A percentile compares a stretch with the other conserved stretches of the same genome.
Evolutionary conservation across 192 early-diverging fungal species (phyloP).

Genomic region (Anaeromyces robustus): DNA sequence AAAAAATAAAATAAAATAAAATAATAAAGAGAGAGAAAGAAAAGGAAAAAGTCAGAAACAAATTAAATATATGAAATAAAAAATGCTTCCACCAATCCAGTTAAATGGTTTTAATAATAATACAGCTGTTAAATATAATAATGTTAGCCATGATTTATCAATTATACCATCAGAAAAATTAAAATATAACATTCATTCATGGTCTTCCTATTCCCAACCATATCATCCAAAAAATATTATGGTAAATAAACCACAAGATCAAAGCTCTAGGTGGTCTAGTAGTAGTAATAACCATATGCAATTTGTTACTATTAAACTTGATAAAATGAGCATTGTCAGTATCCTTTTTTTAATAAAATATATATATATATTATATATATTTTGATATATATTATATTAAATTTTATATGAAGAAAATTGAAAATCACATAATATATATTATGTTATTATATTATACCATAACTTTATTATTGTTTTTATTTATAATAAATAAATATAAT

Average conservation of each 20-base stretch:
- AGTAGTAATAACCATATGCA: slow-evolving; percentile 77
- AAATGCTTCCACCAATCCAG: background rate
- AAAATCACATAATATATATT: no score
- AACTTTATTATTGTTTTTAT: slow-evolving; percentile 1
- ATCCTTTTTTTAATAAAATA: slow-evolving; percentile 5
- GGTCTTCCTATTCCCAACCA: slow-evolving; percentile 66
- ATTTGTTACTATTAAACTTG: slow-evolving; percentile 80
- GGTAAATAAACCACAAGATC: slow-evolving; percentile 69
- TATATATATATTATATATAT: no score
- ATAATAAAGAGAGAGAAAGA: no score
- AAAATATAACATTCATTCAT: slow-evolving; percentile 50
- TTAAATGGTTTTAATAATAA: background rate
- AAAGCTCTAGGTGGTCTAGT: slow-evolving; percentile 81
- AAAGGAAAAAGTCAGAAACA: no score
- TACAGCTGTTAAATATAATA: background rate
- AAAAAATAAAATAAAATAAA: no score
- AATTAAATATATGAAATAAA: no score
- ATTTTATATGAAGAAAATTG: no score
- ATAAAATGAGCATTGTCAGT: slow-evolving; percentile 69
- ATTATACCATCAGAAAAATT: slow-evolving; percentile 1
- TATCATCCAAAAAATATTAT: slow-evolving; percentile 77
- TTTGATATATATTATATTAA: no score
- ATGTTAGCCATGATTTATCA: background rate
- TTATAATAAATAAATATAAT: no score
- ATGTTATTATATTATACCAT: background rate